Conservation (phyloP, 2,329 filamentous ascomycete species). For the Periconia macrospinosa region DNA sequence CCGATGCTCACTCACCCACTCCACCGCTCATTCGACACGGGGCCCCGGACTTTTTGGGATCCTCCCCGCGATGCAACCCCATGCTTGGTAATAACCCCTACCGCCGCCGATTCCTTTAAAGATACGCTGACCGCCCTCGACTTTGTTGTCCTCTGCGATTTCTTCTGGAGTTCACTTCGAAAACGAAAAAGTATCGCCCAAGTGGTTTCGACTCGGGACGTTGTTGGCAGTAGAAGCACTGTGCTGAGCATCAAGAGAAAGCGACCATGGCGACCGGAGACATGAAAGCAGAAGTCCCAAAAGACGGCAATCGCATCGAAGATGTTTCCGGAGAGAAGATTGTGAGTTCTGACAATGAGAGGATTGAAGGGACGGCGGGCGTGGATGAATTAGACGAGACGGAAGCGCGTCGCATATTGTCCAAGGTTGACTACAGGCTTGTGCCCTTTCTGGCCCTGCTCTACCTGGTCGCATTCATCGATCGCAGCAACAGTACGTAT, state of each 20-base stretch:
- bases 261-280: slow-evolving; percentile 10
- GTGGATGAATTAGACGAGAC: slow-evolving; percentile 25
- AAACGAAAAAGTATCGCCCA: background rate
- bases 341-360: slow-evolving; percentile 23
- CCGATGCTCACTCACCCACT: background rate
- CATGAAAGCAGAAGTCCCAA: slow-evolving; percentile 13
- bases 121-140: background rate
- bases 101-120: background rate
- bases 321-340: slow-evolving; percentile 30
- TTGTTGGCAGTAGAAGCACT: background rate
- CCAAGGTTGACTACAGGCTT: slow-evolving; percentile 37
- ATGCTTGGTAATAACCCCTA: background rate
- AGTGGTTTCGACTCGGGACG: too few relatives aligned
- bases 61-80: background rate
- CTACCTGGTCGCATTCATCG: slow-evolving; percentile 40
- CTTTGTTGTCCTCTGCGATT: background rate
- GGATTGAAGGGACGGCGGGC: slow-evolving; percentile 27
- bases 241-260: background rate
- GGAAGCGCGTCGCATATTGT: slow-evolving; percentile 33
- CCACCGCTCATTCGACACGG: background rate
- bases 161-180: background rate
- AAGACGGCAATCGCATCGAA: slow-evolving; percentile 22
- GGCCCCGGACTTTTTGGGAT: background rate
- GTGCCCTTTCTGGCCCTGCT: slow-evolving; percentile 34
- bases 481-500: slow-evolving; percentile 33